Percentiles rank a stretch among this genome's conserved stretches.
Conservation (phyloP, 202 grass and related monocot genomes). For the Sporobolus alterniflorus region DNA sequence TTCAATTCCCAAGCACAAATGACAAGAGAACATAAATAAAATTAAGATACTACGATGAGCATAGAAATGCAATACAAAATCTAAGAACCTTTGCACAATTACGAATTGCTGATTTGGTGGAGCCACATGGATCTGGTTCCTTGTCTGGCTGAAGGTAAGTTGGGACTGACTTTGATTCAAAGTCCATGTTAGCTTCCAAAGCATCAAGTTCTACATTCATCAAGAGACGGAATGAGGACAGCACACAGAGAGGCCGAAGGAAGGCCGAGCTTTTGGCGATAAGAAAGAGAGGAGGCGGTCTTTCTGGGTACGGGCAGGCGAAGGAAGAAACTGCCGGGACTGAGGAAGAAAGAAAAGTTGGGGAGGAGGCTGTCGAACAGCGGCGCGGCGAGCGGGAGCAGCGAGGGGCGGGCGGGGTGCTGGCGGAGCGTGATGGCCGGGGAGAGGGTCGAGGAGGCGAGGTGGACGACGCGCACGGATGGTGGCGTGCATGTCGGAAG, state of each 20-base stretch:
- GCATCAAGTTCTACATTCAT: conserved; percentile 83
- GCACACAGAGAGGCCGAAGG: not conserved
- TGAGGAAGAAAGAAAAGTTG: not conserved
- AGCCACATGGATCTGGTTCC: conserved; percentile 43
- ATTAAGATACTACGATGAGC: too few relatives aligned
- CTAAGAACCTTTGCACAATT: too few relatives aligned
- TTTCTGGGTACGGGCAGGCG: not conserved
- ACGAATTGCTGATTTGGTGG: too few relatives aligned
- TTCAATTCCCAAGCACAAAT: too few relatives aligned
- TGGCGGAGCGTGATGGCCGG: conserved; percentile 56
- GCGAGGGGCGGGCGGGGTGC: conserved; percentile 51
- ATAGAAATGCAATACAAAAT: too few relatives aligned
- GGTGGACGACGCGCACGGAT: conserved; percentile 46
- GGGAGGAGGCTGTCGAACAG: conserved; percentile 62
- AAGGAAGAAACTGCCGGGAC: not conserved
- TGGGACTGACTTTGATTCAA: conserved; percentile 74
- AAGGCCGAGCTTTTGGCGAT: not conserved
- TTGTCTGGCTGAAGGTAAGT: conserved; percentile 89
- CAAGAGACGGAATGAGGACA: conserved; percentile 36
- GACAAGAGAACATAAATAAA: too few relatives aligned
- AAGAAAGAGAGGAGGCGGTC: not conserved
- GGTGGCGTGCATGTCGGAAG: too few relatives aligned
- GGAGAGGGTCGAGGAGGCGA: conserved; percentile 63
- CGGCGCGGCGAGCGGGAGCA: conserved; percentile 62
- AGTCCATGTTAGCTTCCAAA: conserved; percentile 84